phyloP scores from a whole-genome alignment of 139 green algal species.

The Spirogloea muscicola region DNA sequence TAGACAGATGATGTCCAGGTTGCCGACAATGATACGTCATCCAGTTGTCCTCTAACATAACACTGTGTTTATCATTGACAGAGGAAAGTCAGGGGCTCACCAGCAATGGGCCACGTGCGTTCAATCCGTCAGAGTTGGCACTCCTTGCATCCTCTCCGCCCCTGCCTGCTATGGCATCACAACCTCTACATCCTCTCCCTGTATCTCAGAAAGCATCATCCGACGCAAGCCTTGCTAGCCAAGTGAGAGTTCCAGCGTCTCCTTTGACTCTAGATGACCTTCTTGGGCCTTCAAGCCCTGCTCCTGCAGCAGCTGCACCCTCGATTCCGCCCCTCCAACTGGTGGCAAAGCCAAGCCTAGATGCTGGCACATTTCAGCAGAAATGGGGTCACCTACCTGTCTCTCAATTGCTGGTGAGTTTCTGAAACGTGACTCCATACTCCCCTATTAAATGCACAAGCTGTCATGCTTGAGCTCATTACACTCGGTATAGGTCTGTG shows the following conservation, averaged over 20 bases:
- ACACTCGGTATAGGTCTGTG: not conserved
- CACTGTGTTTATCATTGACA: no score
- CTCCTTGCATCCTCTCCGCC: not conserved
- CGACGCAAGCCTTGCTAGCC: conserved; percentile 1
- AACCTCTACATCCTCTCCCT: not conserved
- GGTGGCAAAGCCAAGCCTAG: conserved; percentile 34
- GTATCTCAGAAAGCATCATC: not conserved
- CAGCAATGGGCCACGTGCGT: not conserved
- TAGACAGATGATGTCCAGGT: no score
- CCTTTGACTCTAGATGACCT: conserved; percentile 11
- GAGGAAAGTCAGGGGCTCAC: not conserved
- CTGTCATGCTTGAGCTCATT: conserved; percentile 9
- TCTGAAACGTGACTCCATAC: conserved; percentile 4
- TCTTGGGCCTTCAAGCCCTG: conserved; percentile 2
- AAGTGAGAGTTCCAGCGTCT: not conserved
- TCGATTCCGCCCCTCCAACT: conserved; percentile 13
- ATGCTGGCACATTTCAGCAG: conserved; percentile 61
- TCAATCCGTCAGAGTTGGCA: not conserved
- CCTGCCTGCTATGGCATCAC: not conserved
- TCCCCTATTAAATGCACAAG: not conserved
- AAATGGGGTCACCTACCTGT: conserved; percentile 62
- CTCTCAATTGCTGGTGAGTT: conserved; percentile 32
- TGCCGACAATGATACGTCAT: no score
- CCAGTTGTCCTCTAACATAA: no score
- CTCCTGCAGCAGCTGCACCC: not conserved